A percentile compares a stretch with the other conserved stretches of the same genome.
These are phyloP conservation scores for Symbiodinium natans DNA, from an alignment of 73 alveolate genomes.

Conservation along the genomic window DNA sequence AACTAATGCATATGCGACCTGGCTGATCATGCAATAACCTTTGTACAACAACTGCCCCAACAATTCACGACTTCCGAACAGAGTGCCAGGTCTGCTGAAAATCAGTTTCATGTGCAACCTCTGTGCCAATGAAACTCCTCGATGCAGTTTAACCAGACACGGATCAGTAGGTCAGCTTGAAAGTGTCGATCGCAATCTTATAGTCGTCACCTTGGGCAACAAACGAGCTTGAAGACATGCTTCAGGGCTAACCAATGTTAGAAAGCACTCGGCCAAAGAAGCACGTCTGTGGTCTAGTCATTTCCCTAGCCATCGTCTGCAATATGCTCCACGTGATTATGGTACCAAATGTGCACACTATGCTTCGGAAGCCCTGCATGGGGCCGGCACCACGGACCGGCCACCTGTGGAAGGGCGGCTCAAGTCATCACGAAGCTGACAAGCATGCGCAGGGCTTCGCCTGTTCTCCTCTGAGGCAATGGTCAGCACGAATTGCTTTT, in stretches of 20 bases:
- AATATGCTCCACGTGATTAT: no score
- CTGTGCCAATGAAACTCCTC: not conserved
- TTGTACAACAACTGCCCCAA: not conserved
- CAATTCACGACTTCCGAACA: not conserved
- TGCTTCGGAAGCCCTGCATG: no score
- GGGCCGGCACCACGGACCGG: conserved; percentile 3
- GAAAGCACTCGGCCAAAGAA: no score
- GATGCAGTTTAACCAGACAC: not conserved
- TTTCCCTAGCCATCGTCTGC: no score
- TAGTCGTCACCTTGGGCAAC: conserved; percentile 56
- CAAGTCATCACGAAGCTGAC: not conserved
- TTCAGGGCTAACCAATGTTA: no score
- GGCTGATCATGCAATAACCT: not conserved
- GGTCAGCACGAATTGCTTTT: conserved; percentile 83
- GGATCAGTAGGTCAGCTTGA: conserved; percentile 55
- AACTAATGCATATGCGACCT: not conserved
- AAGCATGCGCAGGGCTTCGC: not conserved
- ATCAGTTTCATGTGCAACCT: not conserved
- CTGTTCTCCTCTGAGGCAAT: conserved; percentile 80
- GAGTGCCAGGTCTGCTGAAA: not conserved
- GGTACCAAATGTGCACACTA: no score
- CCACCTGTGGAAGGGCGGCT: not conserved
- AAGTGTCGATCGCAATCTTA: conserved; percentile 58
- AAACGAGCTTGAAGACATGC: no score
- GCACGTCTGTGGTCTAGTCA: no score